Conservation (phyloP, 163 green algal species). For the Prototheca wickerhamii region DNA sequence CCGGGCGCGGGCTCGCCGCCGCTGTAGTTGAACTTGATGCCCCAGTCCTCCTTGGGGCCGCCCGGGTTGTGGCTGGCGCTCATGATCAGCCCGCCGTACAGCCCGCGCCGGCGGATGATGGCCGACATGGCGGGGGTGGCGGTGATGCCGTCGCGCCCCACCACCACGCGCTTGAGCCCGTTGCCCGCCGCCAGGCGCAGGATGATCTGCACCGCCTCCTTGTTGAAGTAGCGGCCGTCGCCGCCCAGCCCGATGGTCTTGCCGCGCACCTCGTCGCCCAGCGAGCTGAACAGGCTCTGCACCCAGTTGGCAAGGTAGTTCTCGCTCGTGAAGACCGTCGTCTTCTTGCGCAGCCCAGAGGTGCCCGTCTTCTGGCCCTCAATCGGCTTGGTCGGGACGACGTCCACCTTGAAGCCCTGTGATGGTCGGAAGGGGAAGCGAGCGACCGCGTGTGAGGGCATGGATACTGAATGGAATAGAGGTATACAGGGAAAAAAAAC, state of each 20-base stretch:
- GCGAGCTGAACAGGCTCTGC: constrained; percentile 88
- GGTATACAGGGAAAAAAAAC: too few species aligned
- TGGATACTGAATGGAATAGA: too few species aligned
- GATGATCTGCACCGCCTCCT: constrained; percentile 93
- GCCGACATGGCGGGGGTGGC: constrained; percentile 91
- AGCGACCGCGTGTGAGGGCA: too few species aligned
- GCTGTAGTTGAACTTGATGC: constrained; percentile 99
- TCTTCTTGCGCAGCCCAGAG: constrained; percentile 95
- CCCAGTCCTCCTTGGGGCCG: constrained; percentile 91
- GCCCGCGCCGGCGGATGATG: constrained; percentile 75
- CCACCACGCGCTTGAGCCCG: constrained; percentile 75
- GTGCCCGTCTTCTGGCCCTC: constrained; percentile 99
- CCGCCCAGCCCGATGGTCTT: constrained; percentile 84
- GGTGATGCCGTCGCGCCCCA: constrained; percentile 86
- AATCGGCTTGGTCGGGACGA: constrained; percentile 86
- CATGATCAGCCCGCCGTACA: constrained; percentile 98
- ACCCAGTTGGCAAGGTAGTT: constrained; percentile 99
- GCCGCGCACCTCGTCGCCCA: constrained; percentile 83
- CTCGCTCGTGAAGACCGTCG: constrained; percentile 72
- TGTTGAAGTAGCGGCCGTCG: constrained; percentile 97
- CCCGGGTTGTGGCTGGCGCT: constrained; percentile 94
- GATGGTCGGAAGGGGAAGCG: background rate
- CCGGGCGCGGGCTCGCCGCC: constrained; percentile 88
- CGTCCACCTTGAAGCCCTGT: constrained; percentile 59
- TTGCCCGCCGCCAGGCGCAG: constrained; percentile 92